Evolutionary conservation across 2,329 filamentous ascomycete genomes (phyloP).

Genomic region (Colletotrichum paranaense): DNA sequence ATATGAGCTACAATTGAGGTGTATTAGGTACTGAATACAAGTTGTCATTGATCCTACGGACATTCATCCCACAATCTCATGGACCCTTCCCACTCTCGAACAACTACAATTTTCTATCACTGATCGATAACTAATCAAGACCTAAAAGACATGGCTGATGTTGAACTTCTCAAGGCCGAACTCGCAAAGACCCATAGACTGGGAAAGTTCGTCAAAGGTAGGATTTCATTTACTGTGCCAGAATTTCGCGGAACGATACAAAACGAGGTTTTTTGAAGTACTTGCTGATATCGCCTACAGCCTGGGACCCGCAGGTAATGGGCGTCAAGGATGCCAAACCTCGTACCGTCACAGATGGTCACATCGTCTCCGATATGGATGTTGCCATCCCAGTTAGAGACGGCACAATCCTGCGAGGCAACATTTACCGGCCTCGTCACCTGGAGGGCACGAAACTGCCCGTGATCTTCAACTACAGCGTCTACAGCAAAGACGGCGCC

Average conservation of each 20-base stretch:
- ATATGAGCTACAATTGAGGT: neutral
- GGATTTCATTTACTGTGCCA: neutral
- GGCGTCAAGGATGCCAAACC: neutral
- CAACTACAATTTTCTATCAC: neutral
- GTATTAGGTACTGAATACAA: neutral
- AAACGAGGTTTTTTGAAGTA: neutral
- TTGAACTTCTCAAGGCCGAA: neutral
- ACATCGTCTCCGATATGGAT: neutral
- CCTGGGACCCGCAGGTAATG: neutral
- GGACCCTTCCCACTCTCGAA: no score
- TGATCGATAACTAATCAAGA: neutral
- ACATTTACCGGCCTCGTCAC: neutral
- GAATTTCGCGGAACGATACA: no score
- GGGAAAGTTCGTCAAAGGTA: neutral
- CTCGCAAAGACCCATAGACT: neutral
- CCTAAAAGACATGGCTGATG: neutral
- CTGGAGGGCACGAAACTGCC: neutral
- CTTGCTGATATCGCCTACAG: neutral
- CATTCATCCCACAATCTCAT: no score
- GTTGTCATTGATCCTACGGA: no score
- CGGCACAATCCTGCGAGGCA: neutral
- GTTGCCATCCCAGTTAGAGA: neutral
- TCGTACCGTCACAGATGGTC: neutral
- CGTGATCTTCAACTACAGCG: neutral
- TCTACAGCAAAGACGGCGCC: neutral